Evolutionary conservation across 129 eudicot genomes (phyloP).

Genomic region (Erigeron canadensis): DNA sequence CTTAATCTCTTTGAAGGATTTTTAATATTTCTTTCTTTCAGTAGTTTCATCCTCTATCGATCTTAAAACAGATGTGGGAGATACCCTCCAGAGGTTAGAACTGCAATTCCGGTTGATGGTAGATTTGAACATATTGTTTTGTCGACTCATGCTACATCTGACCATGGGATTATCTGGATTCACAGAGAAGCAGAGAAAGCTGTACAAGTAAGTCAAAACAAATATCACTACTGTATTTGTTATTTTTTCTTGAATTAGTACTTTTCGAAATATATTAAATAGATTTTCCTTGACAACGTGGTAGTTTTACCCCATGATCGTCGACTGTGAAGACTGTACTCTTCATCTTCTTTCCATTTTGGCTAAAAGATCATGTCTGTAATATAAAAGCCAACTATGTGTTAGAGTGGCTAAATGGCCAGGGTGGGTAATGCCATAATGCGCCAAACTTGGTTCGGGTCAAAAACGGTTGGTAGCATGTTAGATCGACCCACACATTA

Average conservation of each 20-base stretch:
- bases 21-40: background rate
- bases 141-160: constrained; percentile 75
- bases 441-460: no score
- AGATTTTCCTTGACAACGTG: no score
- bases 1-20: background rate
- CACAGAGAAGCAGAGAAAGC: constrained; percentile 81
- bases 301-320: no score
- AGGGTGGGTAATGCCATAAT: no score
- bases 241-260: background rate
- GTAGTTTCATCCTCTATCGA: background rate
- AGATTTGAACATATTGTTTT: constrained; percentile 95
- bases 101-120: constrained; percentile 95
- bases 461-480: no score
- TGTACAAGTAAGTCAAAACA: constrained; percentile 46
- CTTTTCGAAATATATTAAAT: no score
- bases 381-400: no score
- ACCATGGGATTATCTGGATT: constrained; percentile 86
- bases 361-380: no score
- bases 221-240: background rate
- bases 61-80: constrained; percentile 75
- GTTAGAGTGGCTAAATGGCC: no score
- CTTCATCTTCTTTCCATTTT: no score
- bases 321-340: no score
- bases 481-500: no score
- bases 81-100: constrained; percentile 89